phyloP scores from a whole-genome alignment of 148 eudicot species.

The Rheum nobile region DNA sequence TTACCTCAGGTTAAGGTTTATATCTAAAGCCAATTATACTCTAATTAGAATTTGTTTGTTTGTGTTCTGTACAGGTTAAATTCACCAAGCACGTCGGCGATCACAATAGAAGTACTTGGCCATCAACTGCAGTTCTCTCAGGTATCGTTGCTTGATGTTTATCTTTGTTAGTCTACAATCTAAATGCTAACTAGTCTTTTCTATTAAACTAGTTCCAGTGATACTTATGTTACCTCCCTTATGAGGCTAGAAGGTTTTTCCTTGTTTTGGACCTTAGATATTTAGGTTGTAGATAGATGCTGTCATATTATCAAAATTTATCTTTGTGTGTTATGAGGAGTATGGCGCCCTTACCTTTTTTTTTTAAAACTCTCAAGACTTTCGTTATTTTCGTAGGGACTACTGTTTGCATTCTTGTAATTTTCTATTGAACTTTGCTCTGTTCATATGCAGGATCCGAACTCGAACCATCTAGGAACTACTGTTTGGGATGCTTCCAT shows the following conservation, averaged over 20 bases:
- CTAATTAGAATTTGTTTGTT: neutral
- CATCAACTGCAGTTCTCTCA: conserved; percentile 79
- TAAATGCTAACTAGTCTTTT: no score
- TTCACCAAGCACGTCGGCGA: conserved; percentile 66
- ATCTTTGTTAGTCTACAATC: neutral
- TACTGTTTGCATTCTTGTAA: neutral
- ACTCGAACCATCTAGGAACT: conserved; percentile 91
- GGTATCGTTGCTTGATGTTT: conserved; percentile 27
- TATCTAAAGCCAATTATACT: neutral
- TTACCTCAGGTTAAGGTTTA: neutral
- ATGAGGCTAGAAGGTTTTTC: neutral
- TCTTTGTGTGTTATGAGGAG: neutral
- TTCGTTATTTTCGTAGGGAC: no score
- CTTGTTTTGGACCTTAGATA: neutral
- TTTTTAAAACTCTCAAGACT: no score
- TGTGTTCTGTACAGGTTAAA: conserved; percentile 38
- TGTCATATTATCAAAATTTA: neutral
- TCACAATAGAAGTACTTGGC: conserved; percentile 59
- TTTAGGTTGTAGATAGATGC: neutral
- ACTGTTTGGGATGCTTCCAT: conserved; percentile 98
- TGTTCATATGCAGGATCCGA: conserved; percentile 61
- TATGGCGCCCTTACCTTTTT: no score
- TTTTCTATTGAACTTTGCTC: conserved; percentile 1
- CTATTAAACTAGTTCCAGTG: neutral
- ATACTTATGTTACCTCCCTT: neutral